These are phyloP conservation scores for Phytopythium sindhum DNA, from an alignment of 352 stramenopile genomes.

Conservation along the genomic window DNA sequence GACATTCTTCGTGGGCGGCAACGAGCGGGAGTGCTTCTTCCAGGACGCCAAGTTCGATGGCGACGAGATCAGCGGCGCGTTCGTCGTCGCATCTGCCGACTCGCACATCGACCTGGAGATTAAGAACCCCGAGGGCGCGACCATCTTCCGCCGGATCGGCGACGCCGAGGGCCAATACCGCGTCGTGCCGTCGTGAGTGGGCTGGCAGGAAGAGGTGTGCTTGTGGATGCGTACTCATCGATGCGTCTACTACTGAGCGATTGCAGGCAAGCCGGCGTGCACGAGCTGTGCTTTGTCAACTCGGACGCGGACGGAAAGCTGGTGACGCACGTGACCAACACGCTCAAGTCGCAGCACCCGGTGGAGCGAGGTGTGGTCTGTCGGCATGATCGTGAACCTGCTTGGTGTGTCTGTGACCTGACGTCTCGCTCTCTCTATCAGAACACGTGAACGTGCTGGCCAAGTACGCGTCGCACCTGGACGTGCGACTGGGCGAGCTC, in stretches of 20 bases:
- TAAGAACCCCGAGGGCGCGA: conserved; percentile 57
- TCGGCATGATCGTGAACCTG: neutral
- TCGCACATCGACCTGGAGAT: conserved; percentile 74
- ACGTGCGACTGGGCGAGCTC: conserved; percentile 73
- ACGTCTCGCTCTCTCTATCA: conserved; percentile 11
- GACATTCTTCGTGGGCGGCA: conserved; percentile 61
- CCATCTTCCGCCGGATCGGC: conserved; percentile 51
- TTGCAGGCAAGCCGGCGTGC: conserved; percentile 41
- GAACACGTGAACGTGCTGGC: conserved; percentile 77
- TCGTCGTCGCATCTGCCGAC: conserved; percentile 68
- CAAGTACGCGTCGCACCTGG: conserved; percentile 79
- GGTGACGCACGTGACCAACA: conserved; percentile 81
- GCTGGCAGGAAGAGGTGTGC: neutral
- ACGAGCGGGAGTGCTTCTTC: conserved; percentile 57
- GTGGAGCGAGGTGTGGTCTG: conserved; percentile 54
- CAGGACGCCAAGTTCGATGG: conserved; percentile 67
- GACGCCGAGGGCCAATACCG: conserved; percentile 74
- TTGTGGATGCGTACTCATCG: neutral
- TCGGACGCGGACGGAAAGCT: conserved; percentile 66
- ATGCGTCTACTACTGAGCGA: neutral
- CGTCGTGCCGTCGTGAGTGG: conserved; percentile 49
- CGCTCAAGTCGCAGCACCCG: conserved; percentile 73
- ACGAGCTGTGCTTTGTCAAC: conserved; percentile 80
- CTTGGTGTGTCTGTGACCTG: neutral
- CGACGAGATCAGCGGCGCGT: conserved; percentile 62